Conservation (phyloP, 2,329 filamentous ascomycete species). For the Parafenestella ontariensis region DNA sequence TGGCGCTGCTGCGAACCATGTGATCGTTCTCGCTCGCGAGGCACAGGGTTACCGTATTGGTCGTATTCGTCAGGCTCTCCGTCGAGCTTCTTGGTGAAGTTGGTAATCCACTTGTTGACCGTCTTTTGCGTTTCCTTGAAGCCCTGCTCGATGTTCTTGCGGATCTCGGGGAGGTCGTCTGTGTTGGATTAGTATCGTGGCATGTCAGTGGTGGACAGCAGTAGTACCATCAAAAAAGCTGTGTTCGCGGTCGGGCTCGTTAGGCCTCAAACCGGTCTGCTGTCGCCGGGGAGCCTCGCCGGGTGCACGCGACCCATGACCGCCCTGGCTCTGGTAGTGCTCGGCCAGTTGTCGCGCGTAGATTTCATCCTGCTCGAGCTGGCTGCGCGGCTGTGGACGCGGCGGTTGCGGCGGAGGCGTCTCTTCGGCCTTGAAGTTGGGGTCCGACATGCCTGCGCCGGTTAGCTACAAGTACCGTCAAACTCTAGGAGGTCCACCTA, state of each 20-base stretch:
- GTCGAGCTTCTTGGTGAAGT: slow-evolving; percentile 90
- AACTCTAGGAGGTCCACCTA: slow-evolving; percentile 49
- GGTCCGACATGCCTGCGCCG: slow-evolving; percentile 60
- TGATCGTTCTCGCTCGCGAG: slow-evolving; percentile 14
- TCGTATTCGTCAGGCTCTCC: slow-evolving; percentile 74
- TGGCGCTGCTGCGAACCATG: slow-evolving; percentile 43
- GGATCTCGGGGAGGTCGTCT: slow-evolving; percentile 93
- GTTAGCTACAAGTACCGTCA: slow-evolving; percentile 16
- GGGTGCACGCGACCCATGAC: slow-evolving; percentile 41
- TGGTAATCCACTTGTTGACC: slow-evolving; percentile 91
- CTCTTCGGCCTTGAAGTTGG: slow-evolving; percentile 58
- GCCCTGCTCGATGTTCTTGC: slow-evolving; percentile 90
- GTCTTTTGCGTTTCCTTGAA: slow-evolving; percentile 93
- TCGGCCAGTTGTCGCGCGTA: slow-evolving; percentile 93
- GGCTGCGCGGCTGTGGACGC: slow-evolving; percentile 75
- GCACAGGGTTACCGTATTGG: slow-evolving; percentile 59
- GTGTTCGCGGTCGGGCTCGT: slow-evolving; percentile 71
- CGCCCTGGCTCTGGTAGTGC: slow-evolving; percentile 70
- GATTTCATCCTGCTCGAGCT: slow-evolving; percentile 88
- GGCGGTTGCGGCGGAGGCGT: slow-evolving; percentile 79
- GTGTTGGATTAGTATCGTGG: slow-evolving; percentile 6
- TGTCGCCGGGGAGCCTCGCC: slow-evolving; percentile 54
- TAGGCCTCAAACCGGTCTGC: slow-evolving; percentile 62
- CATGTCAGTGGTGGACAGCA: background rate
- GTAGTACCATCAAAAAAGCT: slow-evolving; percentile 82